Evolutionary conservation across 257 asterid genomes (phyloP).

Genomic region (Vinca minor): DNA sequence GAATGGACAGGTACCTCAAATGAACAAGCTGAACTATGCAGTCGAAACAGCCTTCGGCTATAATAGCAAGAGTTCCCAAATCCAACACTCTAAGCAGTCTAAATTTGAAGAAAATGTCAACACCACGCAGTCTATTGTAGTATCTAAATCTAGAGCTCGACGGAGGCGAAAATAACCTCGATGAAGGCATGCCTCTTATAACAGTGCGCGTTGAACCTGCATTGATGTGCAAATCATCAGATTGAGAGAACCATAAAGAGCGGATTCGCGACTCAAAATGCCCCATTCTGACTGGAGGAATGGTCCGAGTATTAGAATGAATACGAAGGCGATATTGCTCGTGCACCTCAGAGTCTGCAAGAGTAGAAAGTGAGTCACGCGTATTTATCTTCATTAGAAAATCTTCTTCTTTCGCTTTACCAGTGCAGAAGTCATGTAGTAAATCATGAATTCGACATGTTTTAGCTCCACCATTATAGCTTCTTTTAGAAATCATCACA

Average conservation of each 20-base stretch:
- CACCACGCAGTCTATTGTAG: neutral
- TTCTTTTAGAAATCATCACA: neutral
- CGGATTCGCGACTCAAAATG: neutral
- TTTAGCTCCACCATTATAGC: neutral
- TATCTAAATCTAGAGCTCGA: neutral
- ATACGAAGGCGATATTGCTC: neutral
- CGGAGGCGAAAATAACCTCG: neutral
- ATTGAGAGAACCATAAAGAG: neutral
- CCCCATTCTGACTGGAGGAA: neutral
- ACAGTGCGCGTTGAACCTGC: neutral
- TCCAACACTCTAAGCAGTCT: neutral
- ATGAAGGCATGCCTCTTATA: neutral
- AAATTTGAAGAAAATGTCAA: neutral
- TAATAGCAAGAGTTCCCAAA: too few relatives aligned
- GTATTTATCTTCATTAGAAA: neutral
- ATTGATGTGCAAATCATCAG: neutral
- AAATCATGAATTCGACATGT: constrained; percentile 8
- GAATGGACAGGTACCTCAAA: constrained; percentile 3
- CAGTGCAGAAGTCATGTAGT: neutral
- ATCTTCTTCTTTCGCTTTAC: constrained; percentile 7
- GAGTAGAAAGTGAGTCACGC: neutral
- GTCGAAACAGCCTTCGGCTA: too few relatives aligned
- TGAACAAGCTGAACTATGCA: neutral
- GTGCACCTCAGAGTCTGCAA: neutral
- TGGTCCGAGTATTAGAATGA: neutral